Conservation (phyloP, 371 early-diverging fungal species). For the Mortierella sp. region DNA sequence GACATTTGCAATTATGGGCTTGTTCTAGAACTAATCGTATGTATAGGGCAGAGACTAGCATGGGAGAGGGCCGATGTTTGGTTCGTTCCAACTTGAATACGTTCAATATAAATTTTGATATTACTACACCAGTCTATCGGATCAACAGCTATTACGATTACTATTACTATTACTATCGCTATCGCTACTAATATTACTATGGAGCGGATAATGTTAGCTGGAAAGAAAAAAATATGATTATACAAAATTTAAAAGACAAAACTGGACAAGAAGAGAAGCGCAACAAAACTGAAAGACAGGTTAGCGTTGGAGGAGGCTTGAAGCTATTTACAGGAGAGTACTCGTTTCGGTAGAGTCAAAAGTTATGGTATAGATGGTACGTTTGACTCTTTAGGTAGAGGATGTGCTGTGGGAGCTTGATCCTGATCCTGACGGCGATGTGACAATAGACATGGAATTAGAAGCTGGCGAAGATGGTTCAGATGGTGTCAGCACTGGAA, state of each 20-base stretch:
- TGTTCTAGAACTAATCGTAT: background rate
- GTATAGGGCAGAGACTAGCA: background rate
- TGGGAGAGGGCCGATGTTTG: background rate
- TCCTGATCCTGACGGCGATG: background rate
- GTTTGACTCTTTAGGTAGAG: background rate
- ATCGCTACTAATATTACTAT: background rate
- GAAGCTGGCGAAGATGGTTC: background rate
- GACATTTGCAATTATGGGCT: background rate
- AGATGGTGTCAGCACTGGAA: background rate
- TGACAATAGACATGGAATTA: background rate
- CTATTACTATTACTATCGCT: background rate
- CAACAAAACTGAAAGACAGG: no score
- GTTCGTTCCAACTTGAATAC: background rate
- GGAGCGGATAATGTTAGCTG: no score
- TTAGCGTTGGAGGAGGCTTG: no score
- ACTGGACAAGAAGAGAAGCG: background rate
- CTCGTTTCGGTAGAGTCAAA: background rate
- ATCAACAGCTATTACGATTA: background rate
- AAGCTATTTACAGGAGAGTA: background rate
- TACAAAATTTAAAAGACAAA: background rate
- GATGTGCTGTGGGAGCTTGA: background rate
- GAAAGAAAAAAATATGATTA: background rate
- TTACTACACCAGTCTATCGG: background rate
- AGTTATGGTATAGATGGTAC: background rate
- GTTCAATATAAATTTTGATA: background rate